Percentiles rank a stretch among this genome's conserved stretches.
Conservation (phyloP, 352 stramenopile genomes). For the Pythium sp. region DNA sequence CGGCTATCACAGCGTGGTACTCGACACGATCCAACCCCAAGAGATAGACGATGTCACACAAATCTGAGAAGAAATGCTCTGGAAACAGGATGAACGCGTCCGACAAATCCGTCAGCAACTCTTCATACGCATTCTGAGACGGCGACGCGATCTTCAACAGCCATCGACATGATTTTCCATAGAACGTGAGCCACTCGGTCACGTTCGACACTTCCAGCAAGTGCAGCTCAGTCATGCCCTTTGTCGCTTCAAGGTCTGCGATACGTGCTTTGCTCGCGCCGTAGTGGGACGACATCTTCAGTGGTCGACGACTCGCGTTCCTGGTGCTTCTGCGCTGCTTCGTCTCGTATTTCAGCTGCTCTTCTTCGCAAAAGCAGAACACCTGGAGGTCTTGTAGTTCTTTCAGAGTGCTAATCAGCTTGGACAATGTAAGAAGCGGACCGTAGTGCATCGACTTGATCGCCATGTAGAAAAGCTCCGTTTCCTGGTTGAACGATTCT, state of each 20-base stretch:
- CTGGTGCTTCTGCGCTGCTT: conserved; percentile 17
- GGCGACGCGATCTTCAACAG: conserved; percentile 39
- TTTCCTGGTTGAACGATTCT: conserved; percentile 44
- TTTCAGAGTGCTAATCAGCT: conserved; percentile 46
- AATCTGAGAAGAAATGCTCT: conserved; percentile 74
- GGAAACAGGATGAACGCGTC: conserved; percentile 51
- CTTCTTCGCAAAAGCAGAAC: conserved; percentile 65
- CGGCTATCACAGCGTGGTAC: conserved; percentile 28
- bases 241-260: conserved; percentile 43
- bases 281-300: conserved; percentile 62
- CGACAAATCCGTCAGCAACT: conserved; percentile 44
- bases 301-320: conserved; percentile 17
- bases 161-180: conserved; percentile 50
- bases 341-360: conserved; percentile 37
- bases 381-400: conserved; percentile 60
- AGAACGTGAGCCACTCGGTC: conserved; percentile 58
- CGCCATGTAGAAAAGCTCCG: conserved; percentile 62
- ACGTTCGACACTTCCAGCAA: conserved; percentile 51
- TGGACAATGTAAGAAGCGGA: conserved; percentile 52
- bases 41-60: conserved; percentile 60
- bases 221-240: conserved; percentile 54
- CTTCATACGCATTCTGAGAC: conserved; percentile 39
- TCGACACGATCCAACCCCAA: conserved; percentile 44
- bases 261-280: conserved; percentile 54
- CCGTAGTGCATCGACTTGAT: conserved; percentile 69